These are phyloP conservation scores for Apiospora malaysiana DNA, from an alignment of 2,329 filamentous ascomycete genomes.

Conservation along the genomic window DNA sequence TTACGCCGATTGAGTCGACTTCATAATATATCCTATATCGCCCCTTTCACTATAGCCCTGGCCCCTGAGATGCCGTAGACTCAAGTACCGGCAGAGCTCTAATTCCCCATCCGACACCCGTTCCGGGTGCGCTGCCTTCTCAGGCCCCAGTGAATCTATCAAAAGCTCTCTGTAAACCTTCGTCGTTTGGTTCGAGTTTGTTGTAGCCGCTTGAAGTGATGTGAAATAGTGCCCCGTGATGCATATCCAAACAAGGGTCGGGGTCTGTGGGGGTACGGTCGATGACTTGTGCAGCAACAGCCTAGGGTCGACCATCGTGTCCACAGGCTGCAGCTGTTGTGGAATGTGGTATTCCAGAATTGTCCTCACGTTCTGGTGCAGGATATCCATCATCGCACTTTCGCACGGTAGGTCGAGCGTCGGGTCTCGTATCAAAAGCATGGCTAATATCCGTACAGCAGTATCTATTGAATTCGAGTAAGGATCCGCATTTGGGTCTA, in stretches of 20 bases:
- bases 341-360: constrained; percentile 12
- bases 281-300: constrained; percentile 15
- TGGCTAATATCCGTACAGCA: constrained; percentile 24
- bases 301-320: constrained; percentile 21
- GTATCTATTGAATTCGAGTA: constrained; percentile 23
- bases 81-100: constrained; percentile 20
- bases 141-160: constrained; percentile 10
- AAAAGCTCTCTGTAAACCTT: constrained; percentile 20
- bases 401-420: constrained; percentile 26
- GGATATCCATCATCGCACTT: constrained; percentile 11
- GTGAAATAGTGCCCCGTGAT: constrained; percentile 22
- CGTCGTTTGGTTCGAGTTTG: not conserved
- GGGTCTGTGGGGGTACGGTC: not conserved
- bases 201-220: not conserved
- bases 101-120: constrained; percentile 24
- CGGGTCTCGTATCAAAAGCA: constrained; percentile 25
- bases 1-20: not conserved
- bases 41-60: constrained; percentile 7
- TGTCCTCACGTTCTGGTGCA: not conserved
- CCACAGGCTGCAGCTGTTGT: not conserved
- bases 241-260: constrained; percentile 26
- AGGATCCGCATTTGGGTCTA: not conserved
- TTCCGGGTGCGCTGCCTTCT: constrained; percentile 15
- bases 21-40: not conserved
- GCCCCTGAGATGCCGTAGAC: constrained; percentile 12